These are phyloP conservation scores for Berkeleyomyces rouxiae DNA, from an alignment of 2,329 filamentous ascomycete genomes.

Conservation along the genomic window DNA sequence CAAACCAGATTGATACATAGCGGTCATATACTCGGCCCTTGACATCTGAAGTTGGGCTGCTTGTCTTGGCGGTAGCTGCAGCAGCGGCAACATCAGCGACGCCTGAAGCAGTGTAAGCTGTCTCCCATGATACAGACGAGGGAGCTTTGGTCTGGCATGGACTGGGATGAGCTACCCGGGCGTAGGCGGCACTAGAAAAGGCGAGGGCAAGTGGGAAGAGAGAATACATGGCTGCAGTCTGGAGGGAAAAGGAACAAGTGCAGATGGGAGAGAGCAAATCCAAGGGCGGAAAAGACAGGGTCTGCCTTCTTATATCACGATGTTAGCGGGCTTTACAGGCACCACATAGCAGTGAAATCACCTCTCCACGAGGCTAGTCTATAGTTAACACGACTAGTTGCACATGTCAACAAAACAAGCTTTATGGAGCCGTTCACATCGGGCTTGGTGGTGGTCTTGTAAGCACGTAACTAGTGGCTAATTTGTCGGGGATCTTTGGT, in stretches of 20 bases:
- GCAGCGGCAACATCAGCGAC: neutral
- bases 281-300: no score
- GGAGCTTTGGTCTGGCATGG: conserved; percentile 12
- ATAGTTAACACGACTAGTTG: neutral
- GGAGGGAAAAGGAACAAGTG: neutral
- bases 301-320: no score
- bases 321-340: no score
- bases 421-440: neutral
- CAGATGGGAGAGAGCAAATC: neutral
- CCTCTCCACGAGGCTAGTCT: no score
- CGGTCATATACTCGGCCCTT: conserved; percentile 58
- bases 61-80: conserved; percentile 35
- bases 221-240: neutral
- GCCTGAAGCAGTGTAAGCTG: neutral
- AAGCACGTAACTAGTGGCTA: neutral
- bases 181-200: conserved; percentile 12
- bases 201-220: neutral
- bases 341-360: no score
- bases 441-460: neutral
- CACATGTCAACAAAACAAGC: neutral
- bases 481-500: neutral
- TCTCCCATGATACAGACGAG: conserved; percentile 1
- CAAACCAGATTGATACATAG: conserved; percentile 57
- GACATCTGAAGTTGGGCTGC: conserved; percentile 44
- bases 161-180: neutral